These are phyloP conservation scores for Suillus variegatus DNA, from an alignment of 768 basidiomycete species.

Conservation along the genomic window DNA sequence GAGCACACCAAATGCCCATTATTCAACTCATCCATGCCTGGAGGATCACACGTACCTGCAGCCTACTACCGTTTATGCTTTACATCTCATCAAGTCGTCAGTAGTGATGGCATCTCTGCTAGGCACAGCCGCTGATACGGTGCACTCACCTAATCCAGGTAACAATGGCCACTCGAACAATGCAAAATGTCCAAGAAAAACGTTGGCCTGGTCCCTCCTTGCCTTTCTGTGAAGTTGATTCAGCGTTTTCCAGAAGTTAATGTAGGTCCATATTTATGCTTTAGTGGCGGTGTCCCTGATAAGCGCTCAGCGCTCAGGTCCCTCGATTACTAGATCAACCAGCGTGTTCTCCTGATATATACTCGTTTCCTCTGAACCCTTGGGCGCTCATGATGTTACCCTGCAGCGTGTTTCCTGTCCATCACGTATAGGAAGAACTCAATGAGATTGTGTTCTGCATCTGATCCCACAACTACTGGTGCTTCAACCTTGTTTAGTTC, in stretches of 20 bases:
- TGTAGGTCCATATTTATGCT: conserved; percentile 5
- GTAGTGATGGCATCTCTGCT: not conserved
- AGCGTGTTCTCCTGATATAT: not conserved
- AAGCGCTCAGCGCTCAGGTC: not conserved
- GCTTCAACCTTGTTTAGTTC: not conserved
- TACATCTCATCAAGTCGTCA: conserved; percentile 1
- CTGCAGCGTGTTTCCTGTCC: not conserved
- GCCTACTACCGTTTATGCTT: not conserved
- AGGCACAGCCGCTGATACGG: not conserved
- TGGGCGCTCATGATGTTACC: not conserved
- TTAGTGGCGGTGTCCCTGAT: conserved; percentile 2
- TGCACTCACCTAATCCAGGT: conserved; percentile 1
- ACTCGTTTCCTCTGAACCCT: not conserved
- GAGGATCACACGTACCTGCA: not conserved
- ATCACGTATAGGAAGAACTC: not conserved
- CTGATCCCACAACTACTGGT: not conserved
- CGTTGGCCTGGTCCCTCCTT: not conserved
- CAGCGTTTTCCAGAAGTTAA: not conserved
- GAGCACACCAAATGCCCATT: conserved; percentile 1
- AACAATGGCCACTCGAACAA: conserved; percentile 12
- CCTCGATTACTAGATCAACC: not conserved
- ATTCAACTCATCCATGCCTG: conserved; percentile 8
- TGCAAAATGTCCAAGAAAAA: not conserved
- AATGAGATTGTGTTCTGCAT: not conserved
- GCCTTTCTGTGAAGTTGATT: not conserved